A percentile compares a stretch with the other conserved stretches of the same genome.
Evolutionary conservation across 208 protist genomes (phyloP).

Genomic region (Wallacemonas sp.): DNA sequence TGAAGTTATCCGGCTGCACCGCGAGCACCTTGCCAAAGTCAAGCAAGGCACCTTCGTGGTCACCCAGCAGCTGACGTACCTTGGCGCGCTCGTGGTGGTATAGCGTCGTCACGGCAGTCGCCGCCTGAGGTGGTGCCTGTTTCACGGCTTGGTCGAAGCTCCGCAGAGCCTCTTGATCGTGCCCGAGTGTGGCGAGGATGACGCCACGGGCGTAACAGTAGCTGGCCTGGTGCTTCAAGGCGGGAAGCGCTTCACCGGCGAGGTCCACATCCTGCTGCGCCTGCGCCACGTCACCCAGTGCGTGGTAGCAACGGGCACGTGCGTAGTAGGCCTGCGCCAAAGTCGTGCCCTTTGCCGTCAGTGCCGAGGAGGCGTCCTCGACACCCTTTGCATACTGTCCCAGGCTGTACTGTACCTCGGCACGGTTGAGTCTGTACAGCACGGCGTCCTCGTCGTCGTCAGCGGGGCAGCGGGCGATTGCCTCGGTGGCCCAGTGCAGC

Average conservation of each 20-base stretch:
- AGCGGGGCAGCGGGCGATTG: slow-evolving; percentile 21
- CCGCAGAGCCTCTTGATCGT: slow-evolving; percentile 30
- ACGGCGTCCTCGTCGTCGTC: neutral
- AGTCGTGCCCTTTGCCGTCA: neutral
- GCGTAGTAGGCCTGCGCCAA: slow-evolving; percentile 75
- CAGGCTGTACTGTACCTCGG: slow-evolving; percentile 29
- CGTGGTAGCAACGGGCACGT: slow-evolving; percentile 73
- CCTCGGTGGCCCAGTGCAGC: slow-evolving; percentile 36
- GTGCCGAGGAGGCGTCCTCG: slow-evolving; percentile 13
- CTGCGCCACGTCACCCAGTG: slow-evolving; percentile 35
- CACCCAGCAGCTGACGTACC: slow-evolving; percentile 58
- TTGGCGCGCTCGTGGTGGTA: slow-evolving; percentile 89
- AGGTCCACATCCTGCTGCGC: slow-evolving; percentile 56
- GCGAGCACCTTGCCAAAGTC: slow-evolving; percentile 84
- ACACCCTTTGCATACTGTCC: slow-evolving; percentile 19
- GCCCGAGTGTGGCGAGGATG: slow-evolving; percentile 28
- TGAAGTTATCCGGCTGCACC: slow-evolving; percentile 53
- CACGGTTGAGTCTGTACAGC: slow-evolving; percentile 12
- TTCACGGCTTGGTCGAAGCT: slow-evolving; percentile 52
- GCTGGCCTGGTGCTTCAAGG: slow-evolving; percentile 20
- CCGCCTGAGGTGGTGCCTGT: slow-evolving; percentile 4
- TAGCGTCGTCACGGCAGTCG: neutral
- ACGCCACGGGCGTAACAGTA: slow-evolving; percentile 61
- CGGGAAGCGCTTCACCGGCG: slow-evolving; percentile 41
- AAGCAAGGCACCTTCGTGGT: slow-evolving; percentile 44